phyloP scores from a whole-genome alignment of 495 filamentous ascomycete genomes.

The Rhizodiscina lignyota region DNA sequence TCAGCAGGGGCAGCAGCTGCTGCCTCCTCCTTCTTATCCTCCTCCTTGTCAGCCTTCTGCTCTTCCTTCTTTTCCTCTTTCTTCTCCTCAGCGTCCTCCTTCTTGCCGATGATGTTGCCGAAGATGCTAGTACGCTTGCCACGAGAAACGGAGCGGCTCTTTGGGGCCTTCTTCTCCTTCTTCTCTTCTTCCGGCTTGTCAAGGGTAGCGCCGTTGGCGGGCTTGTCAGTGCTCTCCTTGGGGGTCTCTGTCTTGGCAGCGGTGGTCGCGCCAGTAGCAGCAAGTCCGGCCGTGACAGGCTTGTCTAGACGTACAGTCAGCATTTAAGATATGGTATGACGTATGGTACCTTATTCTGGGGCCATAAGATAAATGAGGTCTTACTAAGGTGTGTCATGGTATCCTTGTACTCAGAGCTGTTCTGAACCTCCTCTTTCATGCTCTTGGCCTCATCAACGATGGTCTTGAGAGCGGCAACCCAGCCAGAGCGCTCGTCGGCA shows the following conservation, averaged over 20 bases:
- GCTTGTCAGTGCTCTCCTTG: constrained; percentile 23
- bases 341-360: no score
- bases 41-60: constrained; percentile 29
- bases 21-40: constrained; percentile 23
- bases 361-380: no score
- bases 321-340: background rate
- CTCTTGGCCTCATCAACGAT: constrained; percentile 34
- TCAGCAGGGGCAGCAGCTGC: constrained; percentile 18
- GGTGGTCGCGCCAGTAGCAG: constrained; percentile 10
- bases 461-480: constrained; percentile 49
- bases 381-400: constrained; percentile 26
- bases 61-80: constrained; percentile 34
- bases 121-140: constrained; percentile 78
- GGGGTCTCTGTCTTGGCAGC: constrained; percentile 15
- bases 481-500: constrained; percentile 70
- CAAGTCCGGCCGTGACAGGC: constrained; percentile 1
- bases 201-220: constrained; percentile 14
- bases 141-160: constrained; percentile 58
- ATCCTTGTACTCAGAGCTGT: constrained; percentile 29
- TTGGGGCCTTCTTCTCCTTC: constrained; percentile 18
- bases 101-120: constrained; percentile 54
- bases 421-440: constrained; percentile 24
- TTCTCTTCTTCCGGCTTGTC: constrained; percentile 25
- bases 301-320: constrained; percentile 4
- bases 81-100: constrained; percentile 29